These are phyloP conservation scores for Emmonsia crescens DNA, from an alignment of 2,329 filamentous ascomycete species.

Conservation along the genomic window DNA sequence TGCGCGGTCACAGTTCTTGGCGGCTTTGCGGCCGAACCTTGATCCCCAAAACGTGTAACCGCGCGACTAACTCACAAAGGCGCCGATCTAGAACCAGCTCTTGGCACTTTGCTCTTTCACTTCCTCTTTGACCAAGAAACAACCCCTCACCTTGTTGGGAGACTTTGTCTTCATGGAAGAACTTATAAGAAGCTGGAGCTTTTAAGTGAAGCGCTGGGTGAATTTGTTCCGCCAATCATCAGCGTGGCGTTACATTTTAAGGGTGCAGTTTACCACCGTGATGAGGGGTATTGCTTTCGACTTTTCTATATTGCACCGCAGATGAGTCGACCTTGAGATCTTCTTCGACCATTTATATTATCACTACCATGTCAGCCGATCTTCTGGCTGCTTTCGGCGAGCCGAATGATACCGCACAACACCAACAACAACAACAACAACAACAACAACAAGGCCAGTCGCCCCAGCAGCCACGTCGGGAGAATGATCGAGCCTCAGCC, in stretches of 20 bases:
- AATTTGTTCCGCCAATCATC: background rate
- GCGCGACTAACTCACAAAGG: background rate
- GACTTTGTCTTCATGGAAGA: background rate
- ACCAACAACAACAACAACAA: no score
- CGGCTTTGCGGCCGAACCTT: background rate
- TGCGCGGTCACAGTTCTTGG: background rate
- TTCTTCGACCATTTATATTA: background rate
- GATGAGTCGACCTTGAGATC: background rate
- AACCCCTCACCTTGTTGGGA: background rate
- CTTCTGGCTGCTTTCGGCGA: constrained; percentile 42
- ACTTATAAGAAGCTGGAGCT: background rate
- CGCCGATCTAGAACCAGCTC: background rate
- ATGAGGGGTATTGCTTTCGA: background rate
- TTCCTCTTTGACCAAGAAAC: background rate
- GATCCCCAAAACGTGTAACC: background rate
- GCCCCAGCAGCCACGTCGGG: background rate
- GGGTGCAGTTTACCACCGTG: background rate
- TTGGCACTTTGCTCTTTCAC: background rate
- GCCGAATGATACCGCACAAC: background rate
- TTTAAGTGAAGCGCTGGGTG: background rate
- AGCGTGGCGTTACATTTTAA: background rate
- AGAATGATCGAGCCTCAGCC: background rate
- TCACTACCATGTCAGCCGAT: constrained; percentile 41
- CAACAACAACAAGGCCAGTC: background rate
- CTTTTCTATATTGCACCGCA: background rate